Base-by-base conservation (phyloP, 495 filamentous ascomycete genomes). In the Aspergillus mulundensis region DNA sequence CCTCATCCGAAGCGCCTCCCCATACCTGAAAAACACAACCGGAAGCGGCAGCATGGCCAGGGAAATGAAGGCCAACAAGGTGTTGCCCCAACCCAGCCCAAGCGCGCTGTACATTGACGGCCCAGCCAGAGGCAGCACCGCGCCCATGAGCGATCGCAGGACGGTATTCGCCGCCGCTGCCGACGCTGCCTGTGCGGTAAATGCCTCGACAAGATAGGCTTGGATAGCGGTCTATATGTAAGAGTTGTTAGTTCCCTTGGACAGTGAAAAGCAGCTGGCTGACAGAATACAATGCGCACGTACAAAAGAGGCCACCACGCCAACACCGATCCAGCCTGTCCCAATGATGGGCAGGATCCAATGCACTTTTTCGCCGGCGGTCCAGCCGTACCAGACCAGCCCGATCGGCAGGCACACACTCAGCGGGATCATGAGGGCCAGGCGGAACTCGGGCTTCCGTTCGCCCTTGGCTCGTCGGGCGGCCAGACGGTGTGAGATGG, bases 301-400 rank as follows among this genome's bases (percentile, higher is more conserved):
- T 11, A 59, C 42, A 57, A 83, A 82, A 14, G 69, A 65, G 5
- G 81, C 71, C 53, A 84, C 81, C n/a, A 76, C 72, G 7, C 84
- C 83, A 1, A 67, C 57, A 3, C 72, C 65, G 47, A 86, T 80
- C 21, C 85, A 57, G 2, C 18, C 54, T 1, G 62, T 64, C 14
- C 68, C 71, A 10, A 74, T 55, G 40, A 68, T 64, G 0, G 84
- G 82, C 19, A 78, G 76, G 12, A 82, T 73, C 76, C 79, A 84
- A 47, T 81, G 78, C 25, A 78, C 63, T 1, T 68, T 39, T n/a
- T 70, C 68, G 15, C 82, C 59, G 0, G 77, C 72, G 3, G 82
- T 81, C 85, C 85, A 88, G 15, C 85, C 85, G 55, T 87, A 88
- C 66, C 81, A 72, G 60, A 87, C 80, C 0, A 87, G 62, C 0